These are phyloP conservation scores for Lentinus tigrinus DNA, from an alignment of 768 basidiomycete species.

Conservation along the genomic window DNA sequence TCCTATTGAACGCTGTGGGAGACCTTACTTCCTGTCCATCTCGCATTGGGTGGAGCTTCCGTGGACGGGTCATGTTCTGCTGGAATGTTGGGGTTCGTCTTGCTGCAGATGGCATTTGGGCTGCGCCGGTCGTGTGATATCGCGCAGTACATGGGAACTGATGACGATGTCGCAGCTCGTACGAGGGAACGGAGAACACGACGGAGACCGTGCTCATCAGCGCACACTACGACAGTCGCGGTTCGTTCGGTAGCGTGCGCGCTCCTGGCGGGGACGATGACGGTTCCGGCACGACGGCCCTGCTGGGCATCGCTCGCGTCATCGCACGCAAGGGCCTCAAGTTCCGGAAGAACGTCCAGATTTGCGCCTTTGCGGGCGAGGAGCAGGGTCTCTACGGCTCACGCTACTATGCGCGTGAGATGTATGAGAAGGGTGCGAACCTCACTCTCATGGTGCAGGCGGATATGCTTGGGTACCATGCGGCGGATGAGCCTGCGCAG, in stretches of 20 bases:
- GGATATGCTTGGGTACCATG: constrained; percentile 89
- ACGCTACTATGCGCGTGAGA: constrained; percentile 73
- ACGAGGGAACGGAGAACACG: constrained; percentile 51
- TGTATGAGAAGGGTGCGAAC: constrained; percentile 59
- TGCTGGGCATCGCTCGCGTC: constrained; percentile 79
- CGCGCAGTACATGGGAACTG: too few species aligned
- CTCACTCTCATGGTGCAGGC: constrained; percentile 86
- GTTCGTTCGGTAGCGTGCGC: constrained; percentile 76
- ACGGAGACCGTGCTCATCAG: constrained; percentile 71
- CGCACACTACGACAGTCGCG: constrained; percentile 90
- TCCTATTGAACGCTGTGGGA: too few species aligned
- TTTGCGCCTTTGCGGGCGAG: constrained; percentile 86
- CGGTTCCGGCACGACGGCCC: constrained; percentile 61
- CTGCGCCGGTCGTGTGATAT: too few species aligned
- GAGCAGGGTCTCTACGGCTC: constrained; percentile 88
- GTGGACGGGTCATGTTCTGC: too few species aligned
- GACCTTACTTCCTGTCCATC: too few species aligned
- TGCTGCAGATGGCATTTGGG: too few species aligned
- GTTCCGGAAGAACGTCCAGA: constrained; percentile 76
- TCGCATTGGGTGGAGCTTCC: too few species aligned
- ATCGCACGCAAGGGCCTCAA: constrained; percentile 64
- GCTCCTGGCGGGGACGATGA: constrained; percentile 69
- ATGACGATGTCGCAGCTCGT: constrained; percentile 45
- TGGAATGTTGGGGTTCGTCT: too few species aligned
- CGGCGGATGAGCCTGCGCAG: constrained; percentile 74